These are phyloP conservation scores for Geranium incanum DNA, from an alignment of 441 rosid species.

Conservation along the genomic window DNA sequence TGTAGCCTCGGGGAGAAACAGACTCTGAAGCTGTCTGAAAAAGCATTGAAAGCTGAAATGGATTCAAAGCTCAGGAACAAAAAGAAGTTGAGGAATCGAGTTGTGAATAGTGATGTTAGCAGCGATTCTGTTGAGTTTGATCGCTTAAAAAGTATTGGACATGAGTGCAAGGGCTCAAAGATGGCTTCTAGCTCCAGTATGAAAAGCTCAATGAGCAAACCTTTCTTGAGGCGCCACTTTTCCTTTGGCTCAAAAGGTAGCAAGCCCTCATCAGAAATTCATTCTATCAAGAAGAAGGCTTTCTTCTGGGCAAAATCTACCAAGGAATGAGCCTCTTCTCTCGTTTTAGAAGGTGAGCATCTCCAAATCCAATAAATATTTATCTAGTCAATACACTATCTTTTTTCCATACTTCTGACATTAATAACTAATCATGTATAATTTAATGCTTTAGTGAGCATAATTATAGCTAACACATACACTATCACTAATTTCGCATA, in stretches of 20 bases:
- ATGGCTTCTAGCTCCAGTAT: slow-evolving; percentile 57
- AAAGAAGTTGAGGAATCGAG: slow-evolving; percentile 61
- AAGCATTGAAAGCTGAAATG: slow-evolving; percentile 65
- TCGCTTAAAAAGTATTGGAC: slow-evolving; percentile 29
- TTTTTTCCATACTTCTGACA: no score
- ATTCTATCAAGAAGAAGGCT: slow-evolving; percentile 40
- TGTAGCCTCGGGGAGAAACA: slow-evolving; percentile 85
- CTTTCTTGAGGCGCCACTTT: slow-evolving; percentile 70
- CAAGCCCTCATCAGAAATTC: slow-evolving; percentile 39
- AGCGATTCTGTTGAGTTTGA: slow-evolving; percentile 40
- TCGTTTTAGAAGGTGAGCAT: slow-evolving; percentile 30
- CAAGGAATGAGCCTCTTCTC: slow-evolving; percentile 43
- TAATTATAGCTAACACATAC: no score
- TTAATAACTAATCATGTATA: no score
- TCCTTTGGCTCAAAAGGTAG: slow-evolving; percentile 65
- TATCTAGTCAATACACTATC: no score
- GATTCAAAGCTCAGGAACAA: slow-evolving; percentile 53
- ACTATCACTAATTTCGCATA: no score
- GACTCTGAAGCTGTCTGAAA: slow-evolving; percentile 64
- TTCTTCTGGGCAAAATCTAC: slow-evolving; percentile 81
- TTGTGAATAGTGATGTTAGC: slow-evolving; percentile 54
- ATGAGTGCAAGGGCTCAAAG: slow-evolving; percentile 51
- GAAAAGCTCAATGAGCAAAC: slow-evolving; percentile 42
- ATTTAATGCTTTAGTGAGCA: no score
- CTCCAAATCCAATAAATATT: neutral